Evolutionary conservation across 148 eudicot species (phyloP), one percentile per base, ranked within the genome.

Genomic region (Polygonum aviculare): DNA sequence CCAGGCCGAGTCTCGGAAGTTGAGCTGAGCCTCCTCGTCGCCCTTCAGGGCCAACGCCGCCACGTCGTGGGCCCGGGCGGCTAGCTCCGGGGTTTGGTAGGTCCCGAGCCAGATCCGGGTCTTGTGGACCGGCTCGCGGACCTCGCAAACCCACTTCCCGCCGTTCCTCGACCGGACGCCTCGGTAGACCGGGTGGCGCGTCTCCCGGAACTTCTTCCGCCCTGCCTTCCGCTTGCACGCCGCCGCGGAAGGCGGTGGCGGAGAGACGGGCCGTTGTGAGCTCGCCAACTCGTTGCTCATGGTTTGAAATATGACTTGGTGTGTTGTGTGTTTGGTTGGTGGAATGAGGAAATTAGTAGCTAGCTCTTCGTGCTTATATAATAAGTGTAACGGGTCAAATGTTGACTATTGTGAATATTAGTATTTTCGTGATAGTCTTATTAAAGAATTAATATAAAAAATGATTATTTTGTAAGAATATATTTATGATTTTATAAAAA

Each of bases 21-120:
- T 89, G 4, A 89, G 84, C 4, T 65, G 41, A 0, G 96, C 85
- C 21, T 2, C 85, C 21, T 2, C 14, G 14, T 79, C 76, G 0
- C 93, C 93, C 1, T 84, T 83, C 3, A 91, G 76, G 0, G 93
- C 88, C 22, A 89, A 16, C 10, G 87, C 86, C 0, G 93, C 91
- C 19, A 89, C 93, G 40, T 89, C 93, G 41, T 91, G 81, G 21
- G 96, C 91, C 83, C 92, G 83, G 12, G 88, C 93, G 0, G 96
- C 93, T 48, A 85, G 75, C 76, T 89, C 89, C 0, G 91, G 84
- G 4, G 73, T 84, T 4, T 83, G 82, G 77, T 83, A 87, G 0
- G 96, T 91, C 22, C 93, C 96, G 0, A 89, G 72, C 93, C 96
- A 91, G 18, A 89, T 88, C 40, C 91, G 77, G 18, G 80, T 78